Conservation (phyloP, 1,284 basidiomycete species). For the Papiliotrema nemorosa region DNA sequence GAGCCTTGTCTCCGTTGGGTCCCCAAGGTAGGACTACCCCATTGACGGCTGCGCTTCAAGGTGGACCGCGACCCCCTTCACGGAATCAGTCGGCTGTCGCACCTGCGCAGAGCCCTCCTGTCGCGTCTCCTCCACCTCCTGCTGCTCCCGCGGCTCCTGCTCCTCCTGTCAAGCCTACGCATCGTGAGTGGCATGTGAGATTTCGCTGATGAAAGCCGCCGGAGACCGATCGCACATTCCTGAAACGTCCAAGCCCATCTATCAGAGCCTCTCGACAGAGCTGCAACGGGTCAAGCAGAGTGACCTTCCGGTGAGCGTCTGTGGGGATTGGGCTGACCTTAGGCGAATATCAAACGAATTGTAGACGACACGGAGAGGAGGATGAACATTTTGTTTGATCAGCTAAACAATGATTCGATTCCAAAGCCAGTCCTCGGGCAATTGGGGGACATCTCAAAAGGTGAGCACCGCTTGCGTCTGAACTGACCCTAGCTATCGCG, state of each 20-base stretch:
- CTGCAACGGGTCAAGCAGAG: slow-evolving; percentile 65
- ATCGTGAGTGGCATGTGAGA: slow-evolving; percentile 62
- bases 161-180: slow-evolving; percentile 59
- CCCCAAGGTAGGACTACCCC: slow-evolving; percentile 12
- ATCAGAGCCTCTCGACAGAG: slow-evolving; percentile 62
- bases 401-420: slow-evolving; percentile 84
- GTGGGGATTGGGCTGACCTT: slow-evolving; percentile 6
- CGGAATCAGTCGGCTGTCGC: background rate
- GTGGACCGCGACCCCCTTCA: background rate
- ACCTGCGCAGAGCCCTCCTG: background rate
- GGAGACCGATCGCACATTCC: slow-evolving; percentile 92
- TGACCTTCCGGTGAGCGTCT: slow-evolving; percentile 60
- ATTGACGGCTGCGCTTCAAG: background rate
- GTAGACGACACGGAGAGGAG: slow-evolving; percentile 85
- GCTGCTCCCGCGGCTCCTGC: slow-evolving; percentile 32
- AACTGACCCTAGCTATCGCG: slow-evolving; percentile 60
- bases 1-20: slow-evolving; percentile 47
- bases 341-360: slow-evolving; percentile 78
- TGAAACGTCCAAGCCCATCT: slow-evolving; percentile 64
- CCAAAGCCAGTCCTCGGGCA: slow-evolving; percentile 68
- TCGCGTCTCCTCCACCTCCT: slow-evolving; percentile 5
- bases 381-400: slow-evolving; percentile 82
- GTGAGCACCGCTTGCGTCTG: slow-evolving; percentile 49
- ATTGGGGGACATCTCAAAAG: slow-evolving; percentile 63
- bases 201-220: slow-evolving; percentile 56